Evolutionary conservation across 2,329 filamentous ascomycete genomes (phyloP), one percentile per base, ranked within the genome.

Genomic region (Colletotrichum cuscutae): DNA sequence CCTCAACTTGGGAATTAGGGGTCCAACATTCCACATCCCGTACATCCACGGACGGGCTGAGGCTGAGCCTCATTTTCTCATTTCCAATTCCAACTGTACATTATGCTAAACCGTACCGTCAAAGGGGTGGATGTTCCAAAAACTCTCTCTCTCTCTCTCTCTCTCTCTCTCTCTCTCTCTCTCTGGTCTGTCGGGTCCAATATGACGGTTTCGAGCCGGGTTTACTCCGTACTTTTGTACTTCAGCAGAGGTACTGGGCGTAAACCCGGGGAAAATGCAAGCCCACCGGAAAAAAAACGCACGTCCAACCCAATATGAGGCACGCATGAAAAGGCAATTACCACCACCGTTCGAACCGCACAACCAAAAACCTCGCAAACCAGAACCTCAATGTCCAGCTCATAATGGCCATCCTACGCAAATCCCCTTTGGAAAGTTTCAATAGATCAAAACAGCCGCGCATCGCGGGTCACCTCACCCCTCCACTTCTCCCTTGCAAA

Each of bases 21-120:
- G 60, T 53, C 60, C 60, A 30, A 63, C 60, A 35, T 63, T 63
- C 60, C 60, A 63, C 46, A 35, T 24, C 28, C 60, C 60, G 26
- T 32, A 15, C 12, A 28, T 46, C 11, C 6, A 52, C 19, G 60
- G 26, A 19, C 12, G 42, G 13, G 13, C 4, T 3, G 26, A 52
- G 42, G 24, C 19, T 62, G 26, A 62, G 42, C 60, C 60, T 62
- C 42, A 30, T 32, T 32, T n/a, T 26, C 60, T 30, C 28, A 52
- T 22, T 32, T 42, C n/a, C n/a, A 13, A n/a, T 59, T 12, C 13
- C 11, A 19, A 4, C 42, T 42, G 37, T 42, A 19, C 37, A 42
- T n/a, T 49, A n/a, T 49, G 42, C 42, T 3, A 49, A 42, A 42
- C 37, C 37, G 6, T 42, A 42, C 37, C 13, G 19, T 19, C 19